These are phyloP conservation scores for Graphilbum sp. DNA, from an alignment of 2,329 filamentous ascomycete genomes.

Conservation along the genomic window DNA sequence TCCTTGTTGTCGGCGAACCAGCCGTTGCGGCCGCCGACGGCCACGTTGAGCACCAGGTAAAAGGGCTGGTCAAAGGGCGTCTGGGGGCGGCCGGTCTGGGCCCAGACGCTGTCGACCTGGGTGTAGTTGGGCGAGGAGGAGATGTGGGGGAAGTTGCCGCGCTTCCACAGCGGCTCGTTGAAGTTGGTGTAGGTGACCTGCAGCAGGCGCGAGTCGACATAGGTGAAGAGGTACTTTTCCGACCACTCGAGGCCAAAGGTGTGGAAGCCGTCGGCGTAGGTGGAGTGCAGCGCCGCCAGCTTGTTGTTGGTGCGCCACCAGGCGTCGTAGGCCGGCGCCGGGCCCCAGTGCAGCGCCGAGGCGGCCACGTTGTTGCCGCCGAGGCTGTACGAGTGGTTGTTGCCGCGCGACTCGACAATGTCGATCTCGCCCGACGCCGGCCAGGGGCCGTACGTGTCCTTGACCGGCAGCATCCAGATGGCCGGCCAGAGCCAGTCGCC, in stretches of 20 bases:
- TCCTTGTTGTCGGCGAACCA: conserved; percentile 64
- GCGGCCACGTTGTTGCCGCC: conserved; percentile 71
- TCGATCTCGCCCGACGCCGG: conserved; percentile 72
- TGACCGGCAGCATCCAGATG: conserved; percentile 76
- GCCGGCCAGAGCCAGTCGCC: conserved; percentile 86
- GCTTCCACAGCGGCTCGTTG: conserved; percentile 47
- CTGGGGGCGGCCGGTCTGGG: conserved; percentile 37
- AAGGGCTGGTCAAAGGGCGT: conserved; percentile 64
- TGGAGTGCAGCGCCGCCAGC: conserved; percentile 56
- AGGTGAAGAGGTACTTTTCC: conserved; percentile 76
- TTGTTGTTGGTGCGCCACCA: conserved; percentile 79
- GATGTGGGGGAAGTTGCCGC: conserved; percentile 49
- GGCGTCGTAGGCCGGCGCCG: conserved; percentile 51
- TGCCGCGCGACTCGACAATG: conserved; percentile 65
- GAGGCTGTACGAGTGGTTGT: conserved; percentile 59
- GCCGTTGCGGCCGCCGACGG: conserved; percentile 62
- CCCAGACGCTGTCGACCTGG: conserved; percentile 47
- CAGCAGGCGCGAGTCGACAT: conserved; percentile 62
- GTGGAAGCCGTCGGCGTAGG: conserved; percentile 53
- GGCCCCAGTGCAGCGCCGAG: conserved; percentile 71
- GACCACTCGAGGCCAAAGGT: conserved; percentile 76
- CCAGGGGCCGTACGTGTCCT: conserved; percentile 60
- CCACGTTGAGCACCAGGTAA: conserved; percentile 61
- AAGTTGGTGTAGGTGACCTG: conserved; percentile 72
- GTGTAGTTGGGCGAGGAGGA: conserved; percentile 43